Percentiles rank a stretch among this genome's conserved stretches.
Evolutionary conservation across 2,329 filamentous ascomycete genomes (phyloP).

Genomic region (Peltaster fructicola): DNA sequence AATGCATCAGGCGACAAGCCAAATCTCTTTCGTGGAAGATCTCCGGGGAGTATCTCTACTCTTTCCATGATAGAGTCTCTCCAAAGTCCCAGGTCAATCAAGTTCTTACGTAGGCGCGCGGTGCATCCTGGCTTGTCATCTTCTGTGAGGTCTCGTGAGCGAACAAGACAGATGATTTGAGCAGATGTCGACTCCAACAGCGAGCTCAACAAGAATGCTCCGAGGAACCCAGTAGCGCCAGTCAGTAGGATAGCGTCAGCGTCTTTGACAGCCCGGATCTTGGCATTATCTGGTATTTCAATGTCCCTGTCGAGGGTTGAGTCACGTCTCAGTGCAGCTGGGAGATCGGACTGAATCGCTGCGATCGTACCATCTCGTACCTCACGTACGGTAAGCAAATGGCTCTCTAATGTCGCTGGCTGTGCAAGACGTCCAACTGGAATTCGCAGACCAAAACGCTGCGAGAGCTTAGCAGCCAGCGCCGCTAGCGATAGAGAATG

Average conservation of each 20-base stretch:
- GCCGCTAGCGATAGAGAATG: conserved; percentile 66
- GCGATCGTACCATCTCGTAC: conserved; percentile 57
- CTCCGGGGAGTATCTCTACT: conserved; percentile 57
- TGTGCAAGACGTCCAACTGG: conserved; percentile 55
- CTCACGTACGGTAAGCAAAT: conserved; percentile 51
- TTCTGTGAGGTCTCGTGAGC: conserved; percentile 49
- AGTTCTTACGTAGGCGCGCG: conserved; percentile 54
- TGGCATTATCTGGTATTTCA: conserved; percentile 31
- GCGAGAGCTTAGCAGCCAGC: conserved; percentile 51
- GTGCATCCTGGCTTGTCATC: conserved; percentile 49
- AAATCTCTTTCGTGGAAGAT: conserved; percentile 49
- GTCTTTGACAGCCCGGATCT: conserved; percentile 42
- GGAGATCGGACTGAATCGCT: conserved; percentile 58
- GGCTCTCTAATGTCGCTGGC: conserved; percentile 53
- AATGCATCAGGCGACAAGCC: conserved; percentile 51
- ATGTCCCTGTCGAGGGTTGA: conserved; percentile 54
- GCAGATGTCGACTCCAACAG: conserved; percentile 52
- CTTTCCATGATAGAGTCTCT: conserved; percentile 60
- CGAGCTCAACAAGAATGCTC: conserved; percentile 54
- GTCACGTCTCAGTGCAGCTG: conserved; percentile 49
- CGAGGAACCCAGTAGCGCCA: conserved; percentile 59
- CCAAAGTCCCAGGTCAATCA: conserved; percentile 66
- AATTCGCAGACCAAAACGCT: conserved; percentile 54
- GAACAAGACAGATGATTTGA: conserved; percentile 54
- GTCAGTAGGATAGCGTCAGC: conserved; percentile 55